Evolutionary conservation across 352 stramenopile genomes (phyloP).

Genomic region (Phytophthora tubulina): DNA sequence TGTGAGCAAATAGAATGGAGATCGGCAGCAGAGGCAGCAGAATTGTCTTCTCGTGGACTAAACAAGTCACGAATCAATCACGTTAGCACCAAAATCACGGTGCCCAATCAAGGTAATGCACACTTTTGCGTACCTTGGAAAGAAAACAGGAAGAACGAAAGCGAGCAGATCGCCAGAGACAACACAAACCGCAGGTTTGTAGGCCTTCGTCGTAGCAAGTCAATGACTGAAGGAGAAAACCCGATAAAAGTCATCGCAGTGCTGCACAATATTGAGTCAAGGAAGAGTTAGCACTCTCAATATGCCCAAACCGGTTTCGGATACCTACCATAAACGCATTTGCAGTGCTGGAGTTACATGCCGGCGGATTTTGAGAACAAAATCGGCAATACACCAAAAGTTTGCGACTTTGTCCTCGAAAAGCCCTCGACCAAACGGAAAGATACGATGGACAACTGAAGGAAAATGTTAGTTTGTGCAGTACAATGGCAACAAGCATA

Average conservation of each 20-base stretch:
- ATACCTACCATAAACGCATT: conserved; percentile 76
- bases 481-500: background rate
- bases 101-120: too few species aligned
- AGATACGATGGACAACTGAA: conserved; percentile 93
- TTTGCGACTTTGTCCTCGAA: conserved; percentile 99
- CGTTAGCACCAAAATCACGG: conserved; percentile 8
- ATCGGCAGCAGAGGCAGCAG: conserved; percentile 93
- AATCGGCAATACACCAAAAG: conserved; percentile 95
- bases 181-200: conserved; percentile 84
- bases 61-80: background rate
- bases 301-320: background rate
- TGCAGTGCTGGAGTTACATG: conserved; percentile 60
- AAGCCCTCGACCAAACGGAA: conserved; percentile 95
- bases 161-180: conserved; percentile 84
- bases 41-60: conserved; percentile 98
- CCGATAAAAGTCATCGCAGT: conserved; percentile 83
- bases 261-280: conserved; percentile 42
- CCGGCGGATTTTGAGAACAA: conserved; percentile 77
- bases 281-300: conserved; percentile 9
- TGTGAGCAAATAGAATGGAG: conserved; percentile 82
- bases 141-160: conserved; percentile 97
- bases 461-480: conserved; percentile 4
- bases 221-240: conserved; percentile 87
- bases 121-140: conserved; percentile 86
- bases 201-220: conserved; percentile 73